Evolutionary conservation across 2,329 filamentous ascomycete genomes (phyloP), one percentile per base, ranked within the genome.

Genomic region (Pyrenochaeta sp.): DNA sequence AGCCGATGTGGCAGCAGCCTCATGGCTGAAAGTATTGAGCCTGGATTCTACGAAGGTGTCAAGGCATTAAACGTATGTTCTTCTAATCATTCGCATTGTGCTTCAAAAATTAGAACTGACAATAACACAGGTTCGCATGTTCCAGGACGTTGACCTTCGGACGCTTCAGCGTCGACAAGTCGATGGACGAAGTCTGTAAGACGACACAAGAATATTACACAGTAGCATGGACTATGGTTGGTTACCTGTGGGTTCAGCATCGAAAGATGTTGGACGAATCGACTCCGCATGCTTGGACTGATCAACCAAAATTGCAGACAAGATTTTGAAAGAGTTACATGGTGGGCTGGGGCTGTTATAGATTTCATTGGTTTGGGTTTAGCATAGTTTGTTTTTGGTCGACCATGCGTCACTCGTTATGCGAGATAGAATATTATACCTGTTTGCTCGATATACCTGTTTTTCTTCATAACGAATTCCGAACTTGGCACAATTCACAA

Each of bases 61-160:
- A 59, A 61, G 26, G 62, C 58, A 2, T 35, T 68, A 14, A 68
- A 69, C 44, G 63, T 67, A 39, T 23, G 63, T 50, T 21, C 28
- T 6, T 14, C 14, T 39, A 6, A n/a, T 38, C 7, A 20, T 22
- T 4, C 8, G 3, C 9, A 19, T 7, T 34, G 11, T 4, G 13
- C 7, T 18, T 6, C 24, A 31, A 5, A 21, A 19, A 7, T 19
- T 21, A 10, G 5, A 21, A 20, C 18, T 34, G 7, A 20, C 22
- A 22, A 13, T 23, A n/a, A n/a, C 9, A 13, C n/a, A 34, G 31
- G 31, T 34, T 3, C 19, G 31, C 6, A 34, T 34, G 31, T 34
- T 34, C 19, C 31, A 34, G 7, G 31, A 34, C n/a, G 31, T 34
- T 7, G 31, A 34, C 19, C 11, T 34, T 7, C 31, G 31, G 13